Percentiles rank a stretch among this genome's conserved stretches.
These are phyloP conservation scores for Miamiensis avidus DNA, from an alignment of 169 alveolate species.

Conservation along the genomic window DNA sequence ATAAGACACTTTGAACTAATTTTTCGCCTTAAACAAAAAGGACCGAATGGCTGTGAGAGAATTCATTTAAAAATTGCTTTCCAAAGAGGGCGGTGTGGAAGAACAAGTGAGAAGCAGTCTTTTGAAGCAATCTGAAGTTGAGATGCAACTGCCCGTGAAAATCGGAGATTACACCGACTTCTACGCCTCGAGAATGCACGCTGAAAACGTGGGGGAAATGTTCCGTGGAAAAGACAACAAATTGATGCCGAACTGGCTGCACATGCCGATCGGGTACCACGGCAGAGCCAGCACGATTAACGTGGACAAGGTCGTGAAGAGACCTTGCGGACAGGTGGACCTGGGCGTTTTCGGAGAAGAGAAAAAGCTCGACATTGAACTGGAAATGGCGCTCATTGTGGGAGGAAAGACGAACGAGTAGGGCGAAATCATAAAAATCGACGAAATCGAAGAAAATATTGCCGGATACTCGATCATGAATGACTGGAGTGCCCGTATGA, in stretches of 20 bases:
- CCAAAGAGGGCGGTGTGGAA: neutral
- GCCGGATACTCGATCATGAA: slow-evolving; percentile 81
- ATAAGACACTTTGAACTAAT: neutral
- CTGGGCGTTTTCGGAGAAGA: slow-evolving; percentile 53
- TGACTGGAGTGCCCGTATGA: slow-evolving; percentile 90
- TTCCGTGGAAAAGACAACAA: slow-evolving; percentile 83
- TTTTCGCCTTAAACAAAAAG: neutral
- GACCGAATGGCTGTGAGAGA: neutral
- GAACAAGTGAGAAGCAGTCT: neutral
- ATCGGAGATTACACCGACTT: slow-evolving; percentile 89
- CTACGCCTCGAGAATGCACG: slow-evolving; percentile 84
- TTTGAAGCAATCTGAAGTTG: slow-evolving; percentile 22
- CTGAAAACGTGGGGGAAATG: slow-evolving; percentile 78
- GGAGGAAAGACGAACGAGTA: slow-evolving; percentile 64
- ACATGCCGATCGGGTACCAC: slow-evolving; percentile 88
- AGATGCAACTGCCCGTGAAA: slow-evolving; percentile 71
- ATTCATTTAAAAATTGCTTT: neutral
- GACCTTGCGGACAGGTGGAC: slow-evolving; percentile 27
- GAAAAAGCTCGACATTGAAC: slow-evolving; percentile 77
- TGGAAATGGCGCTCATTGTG: slow-evolving; percentile 74
- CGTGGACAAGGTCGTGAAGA: slow-evolving; percentile 57
- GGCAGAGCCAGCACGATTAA: slow-evolving; percentile 87
- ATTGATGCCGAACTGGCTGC: slow-evolving; percentile 85
- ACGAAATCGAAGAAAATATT: slow-evolving; percentile 70
- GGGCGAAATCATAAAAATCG: slow-evolving; percentile 67